phyloP scores from a whole-genome alignment of 164 flowering plant genomes.

The Pachysandra terminalis region DNA sequence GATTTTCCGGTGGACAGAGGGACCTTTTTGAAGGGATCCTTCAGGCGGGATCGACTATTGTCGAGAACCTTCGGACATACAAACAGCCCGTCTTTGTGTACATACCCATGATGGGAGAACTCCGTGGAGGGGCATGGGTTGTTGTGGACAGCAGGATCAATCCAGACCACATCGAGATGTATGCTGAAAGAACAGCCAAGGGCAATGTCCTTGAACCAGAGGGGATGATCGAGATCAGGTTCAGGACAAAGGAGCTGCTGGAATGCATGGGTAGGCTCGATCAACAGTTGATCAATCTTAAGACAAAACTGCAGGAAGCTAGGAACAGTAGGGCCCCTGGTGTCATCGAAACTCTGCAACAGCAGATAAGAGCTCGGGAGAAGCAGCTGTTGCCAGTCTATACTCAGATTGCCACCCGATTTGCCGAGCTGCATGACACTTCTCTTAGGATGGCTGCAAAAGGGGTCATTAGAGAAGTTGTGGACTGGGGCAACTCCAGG shows the following conservation, averaged over 20 bases:
- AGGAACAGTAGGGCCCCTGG: slow-evolving; percentile 25
- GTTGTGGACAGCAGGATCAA: slow-evolving; percentile 91
- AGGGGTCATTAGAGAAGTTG: slow-evolving; percentile 77
- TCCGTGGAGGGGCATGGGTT: slow-evolving; percentile 99
- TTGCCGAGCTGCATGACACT: slow-evolving; percentile 95
- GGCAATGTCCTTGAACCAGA: slow-evolving; percentile 99
- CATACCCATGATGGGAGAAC: slow-evolving; percentile 97
- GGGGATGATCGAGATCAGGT: slow-evolving; percentile 97
- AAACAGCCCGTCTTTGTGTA: slow-evolving; percentile 92
- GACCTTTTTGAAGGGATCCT: slow-evolving; percentile 99
- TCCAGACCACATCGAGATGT: slow-evolving; percentile 95
- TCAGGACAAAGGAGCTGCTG: slow-evolving; percentile 68
- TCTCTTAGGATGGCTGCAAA: slow-evolving; percentile 97
- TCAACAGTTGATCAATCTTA: slow-evolving; percentile 55
- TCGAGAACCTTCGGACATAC: slow-evolving; percentile 94
- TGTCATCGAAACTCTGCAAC: slow-evolving; percentile 44
- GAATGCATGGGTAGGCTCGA: slow-evolving; percentile 97
- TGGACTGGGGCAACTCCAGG: slow-evolving; percentile 73
- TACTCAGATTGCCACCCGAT: slow-evolving; percentile 92
- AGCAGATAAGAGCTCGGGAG: slow-evolving; percentile 73
- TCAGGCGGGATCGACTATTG: slow-evolving; percentile 98
- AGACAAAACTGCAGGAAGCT: slow-evolving; percentile 58
- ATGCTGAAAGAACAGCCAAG: slow-evolving; percentile 86
- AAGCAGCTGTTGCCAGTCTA: slow-evolving; percentile 84
- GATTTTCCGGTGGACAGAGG: slow-evolving; percentile 98